These are phyloP conservation scores for Penicillium paxilli DNA, from an alignment of 495 filamentous ascomycete genomes.

Conservation along the genomic window DNA sequence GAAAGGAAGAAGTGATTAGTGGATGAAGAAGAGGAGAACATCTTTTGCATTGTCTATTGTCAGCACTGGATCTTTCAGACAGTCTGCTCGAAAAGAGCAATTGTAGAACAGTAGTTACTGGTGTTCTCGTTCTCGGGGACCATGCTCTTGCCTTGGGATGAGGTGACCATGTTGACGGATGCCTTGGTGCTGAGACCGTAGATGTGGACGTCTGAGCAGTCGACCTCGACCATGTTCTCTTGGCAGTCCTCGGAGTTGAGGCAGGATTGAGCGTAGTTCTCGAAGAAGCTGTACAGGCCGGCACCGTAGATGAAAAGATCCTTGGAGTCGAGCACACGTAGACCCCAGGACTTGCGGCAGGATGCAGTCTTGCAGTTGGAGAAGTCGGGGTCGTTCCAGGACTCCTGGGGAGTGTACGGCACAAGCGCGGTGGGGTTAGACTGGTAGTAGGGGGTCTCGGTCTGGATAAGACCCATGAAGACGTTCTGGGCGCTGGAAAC, in stretches of 20 bases:
- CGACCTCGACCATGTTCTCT: conserved; percentile 81
- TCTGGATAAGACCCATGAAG: conserved; percentile 84
- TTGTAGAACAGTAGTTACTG: conserved; percentile 74
- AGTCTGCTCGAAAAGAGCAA: conserved; percentile 59
- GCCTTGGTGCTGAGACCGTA: conserved; percentile 88
- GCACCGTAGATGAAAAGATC: conserved; percentile 74
- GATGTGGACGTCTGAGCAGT: conserved; percentile 68
- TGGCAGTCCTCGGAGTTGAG: conserved; percentile 77
- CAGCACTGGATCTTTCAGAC: conserved; percentile 6
- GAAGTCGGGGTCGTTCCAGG: conserved; percentile 78
- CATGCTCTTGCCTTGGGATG: conserved; percentile 44
- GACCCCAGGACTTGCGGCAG: conserved; percentile 84
- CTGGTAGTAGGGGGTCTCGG: conserved; percentile 92
- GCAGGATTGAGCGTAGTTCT: conserved; percentile 82
- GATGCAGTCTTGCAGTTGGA: conserved; percentile 54
- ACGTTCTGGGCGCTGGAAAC: conserved; percentile 76
- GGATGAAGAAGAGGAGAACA: not conserved
- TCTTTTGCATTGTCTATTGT: not conserved
- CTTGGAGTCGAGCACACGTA: conserved; percentile 70
- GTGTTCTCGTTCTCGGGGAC: conserved; percentile 65
- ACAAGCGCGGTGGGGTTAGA: conserved; percentile 73
- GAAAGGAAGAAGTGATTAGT: conserved; percentile 2
- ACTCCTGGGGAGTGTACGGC: conserved; percentile 62
- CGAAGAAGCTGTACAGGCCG: conserved; percentile 85
- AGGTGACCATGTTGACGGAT: conserved; percentile 78